Base-by-base conservation (phyloP, 179 eudicot species). In the Heliamphora pulchella region DNA sequence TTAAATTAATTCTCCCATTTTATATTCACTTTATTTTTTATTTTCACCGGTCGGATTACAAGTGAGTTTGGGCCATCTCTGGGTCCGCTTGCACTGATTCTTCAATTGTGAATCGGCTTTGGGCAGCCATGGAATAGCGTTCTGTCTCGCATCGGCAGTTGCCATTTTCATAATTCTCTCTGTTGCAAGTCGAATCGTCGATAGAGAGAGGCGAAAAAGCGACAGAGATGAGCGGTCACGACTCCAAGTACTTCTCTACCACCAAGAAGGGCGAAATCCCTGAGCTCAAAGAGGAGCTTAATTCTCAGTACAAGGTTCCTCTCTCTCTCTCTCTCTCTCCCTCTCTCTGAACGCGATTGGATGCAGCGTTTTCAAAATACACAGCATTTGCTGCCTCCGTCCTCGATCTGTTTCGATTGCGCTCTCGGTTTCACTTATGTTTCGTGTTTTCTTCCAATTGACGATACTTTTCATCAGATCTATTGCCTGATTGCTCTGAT, bases 191-290 rank as follows among this genome's bases (percentile, higher is more conserved):
- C 76, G 81, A 70, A 54, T 70, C 58, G 68, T 55, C 75, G 57
- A 13, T 59, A 50, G 17, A 77, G 62, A 4, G 47, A 11, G 20
- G 64, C 13, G n/a, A 10, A 73, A 53, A 59, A 57, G 74, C 53
- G 63, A 7, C 74, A 75, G 80, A 73, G 76, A 96, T 94, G 98
- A 95, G 98, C 81, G 99, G 99, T 3, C 99, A 96, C 89, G 99
- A 96, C 88, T 96, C 99, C 79, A 96, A 96, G 86, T 96, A 96
- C 87, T 96, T 96, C 92, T 96, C 99, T 70, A 96, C 99, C 71
- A 96, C 99, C 54, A 96, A 94, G 85, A 96, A 96, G 90, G 99
- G 99, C 2, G 99, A 96, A 89, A 96, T 96, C 84, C 99, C 99
- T 62, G 99, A 96, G 84, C 98, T 96, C 85, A 96, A 96, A 81